Conservation (phyloP, 768 basidiomycete species). For the Tubosaeta sp. region DNA sequence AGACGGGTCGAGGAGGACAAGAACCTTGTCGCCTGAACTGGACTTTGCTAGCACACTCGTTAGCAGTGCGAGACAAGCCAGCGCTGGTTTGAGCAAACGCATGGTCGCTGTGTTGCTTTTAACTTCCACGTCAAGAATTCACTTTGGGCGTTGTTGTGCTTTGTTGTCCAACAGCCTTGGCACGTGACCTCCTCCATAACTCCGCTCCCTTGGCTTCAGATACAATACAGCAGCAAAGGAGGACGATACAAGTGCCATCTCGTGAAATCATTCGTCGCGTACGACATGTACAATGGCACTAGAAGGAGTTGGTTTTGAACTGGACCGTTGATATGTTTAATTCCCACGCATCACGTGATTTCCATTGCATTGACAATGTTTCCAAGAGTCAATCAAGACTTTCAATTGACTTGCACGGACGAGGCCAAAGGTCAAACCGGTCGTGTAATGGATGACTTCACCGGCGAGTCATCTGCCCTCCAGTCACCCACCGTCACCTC, state of each 20-base stretch:
- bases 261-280: background rate
- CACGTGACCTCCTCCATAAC: conserved; percentile 18
- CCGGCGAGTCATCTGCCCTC: conserved; percentile 32
- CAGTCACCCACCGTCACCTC: conserved; percentile 41
- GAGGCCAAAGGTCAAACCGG: conserved; percentile 11
- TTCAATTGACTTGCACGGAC: conserved; percentile 4
- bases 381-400: background rate
- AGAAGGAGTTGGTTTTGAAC: background rate
- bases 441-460: conserved; percentile 35
- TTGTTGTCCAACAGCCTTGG: conserved; percentile 20
- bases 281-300: no score
- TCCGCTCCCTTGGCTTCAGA: background rate
- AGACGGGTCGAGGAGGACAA: conserved; percentile 77
- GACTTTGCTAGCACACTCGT: conserved; percentile 48
- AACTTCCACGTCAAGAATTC: conserved; percentile 20
- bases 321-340: background rate
- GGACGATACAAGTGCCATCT: no score
- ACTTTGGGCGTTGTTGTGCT: conserved; percentile 11
- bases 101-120: conserved; percentile 14
- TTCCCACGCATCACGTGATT: conserved; percentile 26
- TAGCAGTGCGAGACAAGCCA: conserved; percentile 29
- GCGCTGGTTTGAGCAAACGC: conserved; percentile 23
- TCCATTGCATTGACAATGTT: background rate
- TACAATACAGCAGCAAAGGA: background rate
- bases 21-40: conserved; percentile 77